These are phyloP conservation scores for Boletus vermiculosoides DNA, from an alignment of 768 basidiomycete species.

Conservation along the genomic window DNA sequence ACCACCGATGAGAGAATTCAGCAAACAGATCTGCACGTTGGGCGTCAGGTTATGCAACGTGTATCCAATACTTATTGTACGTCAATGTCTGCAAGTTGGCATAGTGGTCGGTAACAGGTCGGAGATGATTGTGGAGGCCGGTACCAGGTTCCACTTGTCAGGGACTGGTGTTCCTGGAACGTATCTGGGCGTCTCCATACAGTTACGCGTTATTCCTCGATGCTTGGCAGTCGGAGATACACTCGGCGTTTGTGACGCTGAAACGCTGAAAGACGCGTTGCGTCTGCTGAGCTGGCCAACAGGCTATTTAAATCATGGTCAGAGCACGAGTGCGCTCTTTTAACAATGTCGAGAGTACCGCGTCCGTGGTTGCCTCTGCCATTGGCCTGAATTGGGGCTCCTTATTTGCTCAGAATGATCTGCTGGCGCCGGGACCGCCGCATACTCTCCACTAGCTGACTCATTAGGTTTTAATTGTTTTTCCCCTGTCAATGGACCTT, in stretches of 20 bases:
- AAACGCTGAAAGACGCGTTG: slow-evolving; percentile 1
- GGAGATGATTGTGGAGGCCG: no score
- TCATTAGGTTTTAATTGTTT: not conserved
- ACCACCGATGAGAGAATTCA: slow-evolving; percentile 21
- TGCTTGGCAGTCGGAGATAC: not conserved
- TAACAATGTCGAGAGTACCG: no score
- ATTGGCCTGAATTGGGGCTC: no score
- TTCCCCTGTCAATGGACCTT: no score
- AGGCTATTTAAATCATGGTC: slow-evolving; percentile 3
- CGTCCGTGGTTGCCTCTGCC: no score
- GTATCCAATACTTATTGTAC: slow-evolving; percentile 20
- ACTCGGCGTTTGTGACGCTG: slow-evolving; percentile 15
- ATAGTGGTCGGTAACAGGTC: slow-evolving; percentile 12
- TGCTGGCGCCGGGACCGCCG: not conserved
- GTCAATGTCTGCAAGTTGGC: slow-evolving; percentile 15
- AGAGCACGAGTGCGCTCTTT: slow-evolving; percentile 14
- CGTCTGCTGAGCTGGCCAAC: not conserved
- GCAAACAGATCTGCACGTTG: slow-evolving; percentile 6
- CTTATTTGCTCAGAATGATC: no score
- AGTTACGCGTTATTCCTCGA: no score
- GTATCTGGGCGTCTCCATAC: not conserved
- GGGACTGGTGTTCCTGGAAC: not conserved
- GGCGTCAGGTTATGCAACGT: slow-evolving; percentile 7
- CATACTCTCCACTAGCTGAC: not conserved
- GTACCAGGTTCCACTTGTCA: no score